A percentile compares a stretch with the other conserved stretches of the same genome.
Conservation (phyloP, 495 filamentous ascomycete species). For the Podospora anserina region DNA sequence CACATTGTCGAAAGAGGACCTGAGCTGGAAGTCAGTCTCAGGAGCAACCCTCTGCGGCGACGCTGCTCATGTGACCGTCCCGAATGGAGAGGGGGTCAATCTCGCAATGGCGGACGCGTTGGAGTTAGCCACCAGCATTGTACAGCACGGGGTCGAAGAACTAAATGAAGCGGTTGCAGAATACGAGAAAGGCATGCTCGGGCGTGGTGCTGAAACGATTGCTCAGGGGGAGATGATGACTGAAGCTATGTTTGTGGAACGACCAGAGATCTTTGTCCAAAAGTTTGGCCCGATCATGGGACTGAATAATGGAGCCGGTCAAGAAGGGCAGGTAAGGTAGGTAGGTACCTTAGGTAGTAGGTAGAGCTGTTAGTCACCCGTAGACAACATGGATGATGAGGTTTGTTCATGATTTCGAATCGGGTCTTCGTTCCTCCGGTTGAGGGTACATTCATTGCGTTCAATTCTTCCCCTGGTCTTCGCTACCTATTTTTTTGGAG, state of each 20-base stretch:
- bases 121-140: slow-evolving; percentile 20
- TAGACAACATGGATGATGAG: too few species aligned
- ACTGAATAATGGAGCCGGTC: not conserved
- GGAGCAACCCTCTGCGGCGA: slow-evolving; percentile 56
- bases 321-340: too few species aligned
- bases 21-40: slow-evolving; percentile 31
- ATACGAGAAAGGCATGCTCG: not conserved
- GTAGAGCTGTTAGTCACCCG: too few species aligned
- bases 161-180: not conserved
- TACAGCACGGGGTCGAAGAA: slow-evolving; percentile 15
- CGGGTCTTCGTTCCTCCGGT: not conserved
- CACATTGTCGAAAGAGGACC: slow-evolving; percentile 18
- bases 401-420: not conserved
- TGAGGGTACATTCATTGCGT: not conserved
- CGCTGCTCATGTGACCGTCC: slow-evolving; percentile 50
- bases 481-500: not conserved
- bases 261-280: not conserved
- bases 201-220: not conserved
- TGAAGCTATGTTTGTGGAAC: not conserved
- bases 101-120: slow-evolving; percentile 33
- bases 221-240: not conserved
- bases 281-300: not conserved
- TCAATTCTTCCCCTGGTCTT: not conserved
- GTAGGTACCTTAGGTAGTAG: too few species aligned
- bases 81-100: slow-evolving; percentile 38